A percentile compares a stretch with the other conserved stretches of the same genome.
Conservation (phyloP, 257 asterid species). For the Buddleja alternifolia region DNA sequence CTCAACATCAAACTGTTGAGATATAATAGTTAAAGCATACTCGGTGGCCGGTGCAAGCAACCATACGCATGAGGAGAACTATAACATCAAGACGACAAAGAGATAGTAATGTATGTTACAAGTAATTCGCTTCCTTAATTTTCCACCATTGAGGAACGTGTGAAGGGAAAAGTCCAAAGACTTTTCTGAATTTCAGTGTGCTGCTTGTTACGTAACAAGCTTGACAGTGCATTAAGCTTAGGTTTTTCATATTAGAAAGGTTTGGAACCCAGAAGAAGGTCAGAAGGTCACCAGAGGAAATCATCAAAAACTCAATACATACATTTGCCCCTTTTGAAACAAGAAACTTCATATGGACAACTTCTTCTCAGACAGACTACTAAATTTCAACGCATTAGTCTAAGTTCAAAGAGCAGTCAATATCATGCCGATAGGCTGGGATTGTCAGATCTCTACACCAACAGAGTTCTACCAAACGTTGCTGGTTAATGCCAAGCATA, state of each 20-base stretch:
- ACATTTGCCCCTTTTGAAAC: not conserved
- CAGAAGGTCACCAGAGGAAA: conserved; percentile 14
- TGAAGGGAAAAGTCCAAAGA: not conserved
- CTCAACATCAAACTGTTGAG: conserved; percentile 14
- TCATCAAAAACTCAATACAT: not conserved
- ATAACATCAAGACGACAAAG: conserved; percentile 3
- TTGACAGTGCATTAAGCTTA: not conserved
- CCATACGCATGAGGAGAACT: conserved; percentile 2
- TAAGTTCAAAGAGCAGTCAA: conserved; percentile 7
- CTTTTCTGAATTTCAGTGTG: conserved; percentile 10
- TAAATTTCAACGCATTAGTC: not conserved
- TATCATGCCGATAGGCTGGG: conserved; percentile 13
- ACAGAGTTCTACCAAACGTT: not conserved
- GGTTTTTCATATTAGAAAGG: not conserved
- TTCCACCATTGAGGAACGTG: conserved; percentile 15
- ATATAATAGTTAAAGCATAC: conserved; percentile 16
- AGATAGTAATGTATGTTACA: not conserved
- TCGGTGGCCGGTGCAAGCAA: conserved; percentile 8
- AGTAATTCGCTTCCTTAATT: not conserved
- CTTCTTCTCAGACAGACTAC: not conserved
- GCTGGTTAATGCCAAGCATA: conserved; percentile 8
- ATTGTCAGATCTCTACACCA: conserved; percentile 8
- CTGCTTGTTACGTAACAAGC: not conserved
- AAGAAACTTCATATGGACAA: not conserved
- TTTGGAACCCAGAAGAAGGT: conserved; percentile 22